These are phyloP conservation scores for Punica granatum DNA, from an alignment of 345 rosid species.

Conservation along the genomic window DNA sequence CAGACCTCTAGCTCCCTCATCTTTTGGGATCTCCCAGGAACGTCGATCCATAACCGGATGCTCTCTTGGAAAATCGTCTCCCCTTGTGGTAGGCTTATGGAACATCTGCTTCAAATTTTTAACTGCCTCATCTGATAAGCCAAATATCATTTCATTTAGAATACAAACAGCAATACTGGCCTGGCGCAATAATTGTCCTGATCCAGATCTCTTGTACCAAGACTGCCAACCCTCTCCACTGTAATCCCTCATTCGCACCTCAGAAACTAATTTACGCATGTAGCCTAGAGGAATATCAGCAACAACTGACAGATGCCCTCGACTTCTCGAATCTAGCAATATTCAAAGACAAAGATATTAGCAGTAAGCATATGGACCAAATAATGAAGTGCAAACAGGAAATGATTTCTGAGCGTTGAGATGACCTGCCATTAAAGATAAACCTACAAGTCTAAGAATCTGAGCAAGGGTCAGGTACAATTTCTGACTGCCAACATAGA, in stretches of 20 bases:
- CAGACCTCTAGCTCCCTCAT: conserved; percentile 31
- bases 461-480: conserved; percentile 69
- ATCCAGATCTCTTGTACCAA: conserved; percentile 73
- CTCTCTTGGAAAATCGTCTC: conserved; percentile 14
- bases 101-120: conserved; percentile 44
- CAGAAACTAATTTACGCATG: conserved; percentile 58
- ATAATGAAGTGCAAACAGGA: conserved; percentile 8
- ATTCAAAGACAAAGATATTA: conserved; percentile 17
- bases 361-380: conserved; percentile 18
- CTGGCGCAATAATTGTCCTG: conserved; percentile 73
- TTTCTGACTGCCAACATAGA: conserved; percentile 59
- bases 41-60: conserved; percentile 16
- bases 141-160: conserved; percentile 83
- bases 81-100: conserved; percentile 32
- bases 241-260: conserved; percentile 56
- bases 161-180: conserved; percentile 78
- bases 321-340: conserved; percentile 47
- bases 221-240: conserved; percentile 65
- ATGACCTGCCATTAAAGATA: conserved; percentile 80
- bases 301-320: conserved; percentile 57
- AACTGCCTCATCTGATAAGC: conserved; percentile 59
- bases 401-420: conserved; percentile 23
- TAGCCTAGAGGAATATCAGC: conserved; percentile 67
- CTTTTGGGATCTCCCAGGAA: conserved; percentile 52
- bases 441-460: conserved; percentile 80